Percentiles rank a stretch among this genome's conserved stretches.
These are phyloP conservation scores for Thermochaetoides dissita DNA, from an alignment of 2,329 filamentous ascomycete genomes.

Conservation along the genomic window DNA sequence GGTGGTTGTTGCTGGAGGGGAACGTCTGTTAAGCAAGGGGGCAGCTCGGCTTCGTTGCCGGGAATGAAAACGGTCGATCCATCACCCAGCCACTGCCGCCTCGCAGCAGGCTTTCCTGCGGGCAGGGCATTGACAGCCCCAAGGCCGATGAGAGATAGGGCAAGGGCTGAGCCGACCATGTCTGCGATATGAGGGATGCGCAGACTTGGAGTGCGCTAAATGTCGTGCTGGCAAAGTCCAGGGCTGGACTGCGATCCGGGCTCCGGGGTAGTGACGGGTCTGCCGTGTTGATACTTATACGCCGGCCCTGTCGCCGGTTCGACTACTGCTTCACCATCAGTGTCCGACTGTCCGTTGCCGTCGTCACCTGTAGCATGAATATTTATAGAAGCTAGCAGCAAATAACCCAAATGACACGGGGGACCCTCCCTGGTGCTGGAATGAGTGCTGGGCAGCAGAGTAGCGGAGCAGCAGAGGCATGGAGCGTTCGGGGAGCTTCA, in stretches of 20 bases:
- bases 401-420: constrained; percentile 1
- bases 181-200: neutral
- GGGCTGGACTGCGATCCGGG: no score
- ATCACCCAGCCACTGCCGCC: constrained; percentile 11
- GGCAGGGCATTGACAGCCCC: constrained; percentile 17
- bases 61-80: constrained; percentile 8
- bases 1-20: constrained; percentile 9
- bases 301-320: no score
- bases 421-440: constrained; percentile 6
- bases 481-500: no score
- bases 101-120: constrained; percentile 8
- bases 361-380: constrained; percentile 8
- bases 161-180: constrained; percentile 16
- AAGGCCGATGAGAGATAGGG: constrained; percentile 16
- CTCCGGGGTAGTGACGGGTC: no score
- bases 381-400: constrained; percentile 13
- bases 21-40: constrained; percentile 5
- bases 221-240: neutral
- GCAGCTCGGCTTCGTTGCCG: constrained; percentile 4
- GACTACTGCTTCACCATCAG: neutral
- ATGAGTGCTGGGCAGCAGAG: neutral
- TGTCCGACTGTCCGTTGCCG: neutral
- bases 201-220: no score
- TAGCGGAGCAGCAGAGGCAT: no score
- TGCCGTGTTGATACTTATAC: no score